phyloP scores from a whole-genome alignment of 169 alveolate species.

The Theileria orientalis region DNA sequence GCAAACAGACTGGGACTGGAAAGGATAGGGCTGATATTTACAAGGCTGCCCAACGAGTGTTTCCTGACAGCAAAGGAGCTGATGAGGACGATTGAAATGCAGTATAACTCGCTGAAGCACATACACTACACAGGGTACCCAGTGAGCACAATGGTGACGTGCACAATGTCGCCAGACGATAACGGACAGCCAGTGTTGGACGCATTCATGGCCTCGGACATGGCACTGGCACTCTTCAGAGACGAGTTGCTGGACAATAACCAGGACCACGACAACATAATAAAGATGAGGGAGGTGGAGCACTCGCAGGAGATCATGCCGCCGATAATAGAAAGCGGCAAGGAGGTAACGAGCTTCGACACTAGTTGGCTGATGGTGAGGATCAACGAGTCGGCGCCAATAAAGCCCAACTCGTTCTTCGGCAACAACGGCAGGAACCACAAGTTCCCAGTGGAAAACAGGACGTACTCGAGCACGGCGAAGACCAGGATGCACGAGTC shows the following conservation, averaged over 20 bases:
- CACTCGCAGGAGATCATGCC: slow-evolving; percentile 71
- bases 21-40: slow-evolving; percentile 94
- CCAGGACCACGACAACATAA: slow-evolving; percentile 60
- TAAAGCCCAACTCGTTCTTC: slow-evolving; percentile 73
- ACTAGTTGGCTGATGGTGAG: slow-evolving; percentile 80
- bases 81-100: slow-evolving; percentile 71
- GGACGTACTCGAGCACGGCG: slow-evolving; percentile 22
- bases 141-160: slow-evolving; percentile 75
- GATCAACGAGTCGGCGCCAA: slow-evolving; percentile 83
- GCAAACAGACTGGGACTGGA: slow-evolving; percentile 93
- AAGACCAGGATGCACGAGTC: too few relatives aligned
- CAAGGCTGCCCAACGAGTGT: slow-evolving; percentile 92
- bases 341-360: slow-evolving; percentile 75
- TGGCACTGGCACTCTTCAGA: slow-evolving; percentile 73
- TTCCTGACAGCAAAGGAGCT: slow-evolving; percentile 91
- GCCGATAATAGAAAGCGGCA: slow-evolving; percentile 75
- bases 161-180: slow-evolving; percentile 84
- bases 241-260: slow-evolving; percentile 65
- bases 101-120: slow-evolving; percentile 44
- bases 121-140: slow-evolving; percentile 83
- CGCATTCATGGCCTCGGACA: slow-evolving; percentile 86
- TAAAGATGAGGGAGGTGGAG: slow-evolving; percentile 61
- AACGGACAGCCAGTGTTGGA: slow-evolving; percentile 81
- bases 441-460: slow-evolving; percentile 75
- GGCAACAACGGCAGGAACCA: slow-evolving; percentile 29